phyloP scores from a whole-genome alignment of 1,139 yeast genomes.

The Pichia sp. region DNA sequence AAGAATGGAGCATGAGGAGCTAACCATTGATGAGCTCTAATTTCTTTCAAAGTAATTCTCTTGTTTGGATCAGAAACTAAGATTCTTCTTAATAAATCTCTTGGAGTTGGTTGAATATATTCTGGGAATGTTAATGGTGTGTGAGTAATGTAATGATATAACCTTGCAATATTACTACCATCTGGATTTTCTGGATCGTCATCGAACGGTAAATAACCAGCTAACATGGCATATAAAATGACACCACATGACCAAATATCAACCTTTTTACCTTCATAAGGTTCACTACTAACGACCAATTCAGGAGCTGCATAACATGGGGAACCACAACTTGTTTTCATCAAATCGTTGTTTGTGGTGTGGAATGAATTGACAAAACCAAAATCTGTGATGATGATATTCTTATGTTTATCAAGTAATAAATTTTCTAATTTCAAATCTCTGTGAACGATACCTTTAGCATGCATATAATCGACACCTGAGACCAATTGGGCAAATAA shows the following conservation, averaged over 20 bases:
- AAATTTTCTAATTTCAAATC: constrained; percentile 75
- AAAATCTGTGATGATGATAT: constrained; percentile 77
- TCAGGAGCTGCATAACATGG: constrained; percentile 99
- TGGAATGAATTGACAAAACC: constrained; percentile 92
- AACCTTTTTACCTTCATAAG: constrained; percentile 91
- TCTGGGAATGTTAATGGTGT: constrained; percentile 96
- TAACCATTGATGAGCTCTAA: constrained; percentile 86
- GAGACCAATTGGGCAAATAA: constrained; percentile 90
- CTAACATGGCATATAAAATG: constrained; percentile 91
- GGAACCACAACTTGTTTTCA: constrained; percentile 97
- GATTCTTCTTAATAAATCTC: constrained; percentile 84
- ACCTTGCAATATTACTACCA: constrained; percentile 88
- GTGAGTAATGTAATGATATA: constrained; percentile 87
- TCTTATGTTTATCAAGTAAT: constrained; percentile 74
- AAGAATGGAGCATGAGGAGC: constrained; percentile 77
- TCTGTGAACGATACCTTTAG: constrained; percentile 79
- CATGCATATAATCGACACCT: constrained; percentile 90
- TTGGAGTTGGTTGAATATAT: constrained; percentile 85
- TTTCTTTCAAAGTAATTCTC: constrained; percentile 66
- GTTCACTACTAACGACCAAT: constrained; percentile 80
- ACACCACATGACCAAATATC: constrained; percentile 99
- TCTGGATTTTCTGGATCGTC: constrained; percentile 97
- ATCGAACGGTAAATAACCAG: constrained; percentile 97
- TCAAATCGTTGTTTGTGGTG: constrained; percentile 49
- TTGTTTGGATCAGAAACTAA: constrained; percentile 83